A percentile compares a stretch with the other conserved stretches of the same genome.
phyloP scores from a whole-genome alignment of 768 basidiomycete species.

The Leccinum broughii region DNA sequence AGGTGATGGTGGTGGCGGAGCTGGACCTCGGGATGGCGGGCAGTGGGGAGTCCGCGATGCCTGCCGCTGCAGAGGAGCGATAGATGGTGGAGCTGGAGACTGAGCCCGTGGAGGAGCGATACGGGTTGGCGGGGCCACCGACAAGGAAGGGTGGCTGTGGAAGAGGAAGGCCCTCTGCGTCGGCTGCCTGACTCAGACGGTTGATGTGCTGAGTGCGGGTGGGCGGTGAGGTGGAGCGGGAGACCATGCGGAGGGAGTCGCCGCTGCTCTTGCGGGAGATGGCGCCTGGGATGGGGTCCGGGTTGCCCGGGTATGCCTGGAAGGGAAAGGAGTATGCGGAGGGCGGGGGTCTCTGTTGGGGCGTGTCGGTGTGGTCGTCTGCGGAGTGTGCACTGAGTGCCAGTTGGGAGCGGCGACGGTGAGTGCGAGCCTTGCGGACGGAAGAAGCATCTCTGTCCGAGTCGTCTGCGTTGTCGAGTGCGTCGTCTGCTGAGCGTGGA shows the following conservation, averaged over 20 bases:
- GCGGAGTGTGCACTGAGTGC: slow-evolving; percentile 22
- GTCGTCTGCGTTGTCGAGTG: slow-evolving; percentile 28
- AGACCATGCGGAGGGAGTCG: slow-evolving; percentile 36
- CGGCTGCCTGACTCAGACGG: slow-evolving; percentile 15
- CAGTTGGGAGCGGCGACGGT: slow-evolving; percentile 29
- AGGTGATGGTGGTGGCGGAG: slow-evolving; percentile 44
- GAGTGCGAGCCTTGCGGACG: slow-evolving; percentile 22
- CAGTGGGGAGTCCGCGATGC: slow-evolving; percentile 11
- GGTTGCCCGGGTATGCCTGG: slow-evolving; percentile 65
- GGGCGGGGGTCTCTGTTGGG: slow-evolving; percentile 35
- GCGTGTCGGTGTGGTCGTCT: slow-evolving; percentile 11
- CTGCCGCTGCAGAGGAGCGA: slow-evolving; percentile 30
- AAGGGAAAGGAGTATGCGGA: slow-evolving; percentile 50
- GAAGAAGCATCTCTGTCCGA: slow-evolving; percentile 29
- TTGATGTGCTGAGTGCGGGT: slow-evolving; percentile 24
- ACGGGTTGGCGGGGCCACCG: slow-evolving; percentile 37
- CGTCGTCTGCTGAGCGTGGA: slow-evolving; percentile 22
- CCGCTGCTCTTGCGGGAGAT: slow-evolving; percentile 47
- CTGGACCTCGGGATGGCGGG: slow-evolving; percentile 39
- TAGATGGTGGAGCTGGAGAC: slow-evolving; percentile 14
- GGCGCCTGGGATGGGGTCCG: slow-evolving; percentile 53
- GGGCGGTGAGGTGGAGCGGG: slow-evolving; percentile 27
- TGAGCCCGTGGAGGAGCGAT: slow-evolving; percentile 34
- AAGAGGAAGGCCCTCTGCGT: slow-evolving; percentile 30
- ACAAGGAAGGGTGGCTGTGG: slow-evolving; percentile 52